Evolutionary conservation across 495 filamentous ascomycete species (phyloP), one percentile per base, ranked within the genome.

Genomic region (Penicillium cinerascens): DNA sequence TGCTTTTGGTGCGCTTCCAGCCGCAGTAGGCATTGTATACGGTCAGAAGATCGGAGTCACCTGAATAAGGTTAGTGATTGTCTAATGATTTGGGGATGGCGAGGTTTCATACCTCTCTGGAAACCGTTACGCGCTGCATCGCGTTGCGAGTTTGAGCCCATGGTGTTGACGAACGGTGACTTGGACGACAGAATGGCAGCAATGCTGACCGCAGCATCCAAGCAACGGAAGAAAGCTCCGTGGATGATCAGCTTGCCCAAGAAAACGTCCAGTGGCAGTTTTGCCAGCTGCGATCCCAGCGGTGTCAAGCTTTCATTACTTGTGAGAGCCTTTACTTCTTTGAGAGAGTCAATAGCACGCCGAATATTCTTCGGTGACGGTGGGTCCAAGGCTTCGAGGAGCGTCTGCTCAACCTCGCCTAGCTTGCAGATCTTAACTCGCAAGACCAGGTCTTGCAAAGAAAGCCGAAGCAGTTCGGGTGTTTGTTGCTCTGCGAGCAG

Each of bases 341-440:
- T 82, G 7, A 98, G 78, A 6, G 91, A 87, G 63, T 97, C 92
- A 50, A 97, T 87, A 2, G 93, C 92, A 20, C 92, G 81, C 23
- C 86, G 87, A 41, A 97, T 92, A 55, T 97, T 98, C 69, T 89
- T 95, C 0, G 87, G 78, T 2, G 85, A 89, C 0, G 93, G 93
- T 0, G 92, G 87, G 64, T 98, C 93, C 17, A 97, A 73, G 7
- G 93, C 93, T 67, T 93, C 82, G n/a, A 86, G 79, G 5, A 98
- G 77, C 0, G 91, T 95, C 54, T 91, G 80, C 60, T 96, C 92
- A 44, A 97, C 92, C 42, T 86, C 84, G 3, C 93, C 93, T 44
- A 98, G 79, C 60, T 92, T 93, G 72, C 91, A 98, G 33, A 95
- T 93, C 71, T 98, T 98, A 55, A 97, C 90, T n/a, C 93, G 85